Base-by-base conservation (phyloP, 2,329 filamentous ascomycete species). In the Didymellaceae sp. region DNA sequence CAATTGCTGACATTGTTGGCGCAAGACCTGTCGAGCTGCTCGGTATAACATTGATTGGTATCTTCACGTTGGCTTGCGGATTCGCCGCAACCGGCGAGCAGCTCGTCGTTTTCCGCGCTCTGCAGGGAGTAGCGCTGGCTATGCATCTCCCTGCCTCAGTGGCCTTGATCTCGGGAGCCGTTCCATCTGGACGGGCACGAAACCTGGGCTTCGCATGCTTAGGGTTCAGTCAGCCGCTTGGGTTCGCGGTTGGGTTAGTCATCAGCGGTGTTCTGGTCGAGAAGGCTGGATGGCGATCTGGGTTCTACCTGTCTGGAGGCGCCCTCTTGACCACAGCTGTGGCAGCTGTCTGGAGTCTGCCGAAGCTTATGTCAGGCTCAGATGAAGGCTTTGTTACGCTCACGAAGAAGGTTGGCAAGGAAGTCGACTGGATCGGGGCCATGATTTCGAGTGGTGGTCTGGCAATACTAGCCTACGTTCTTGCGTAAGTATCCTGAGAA, bases 1-100 rank as follows among this genome's bases (percentile, higher is more conserved):
- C 80, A 7, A 66, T 82, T 6, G 76, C 79, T 1, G 81, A 83
- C 58, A 74, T 80, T 0, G 67, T 82, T 1, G 81, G 81, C 1
- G 73, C 73, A 32, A 65, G 76, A 40, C 45, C 68, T 28, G 72
- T 80, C 25, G 75, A 80, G 34, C 64, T 81, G 1, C 46, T 72
- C 0, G 80, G 77, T 1, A 32, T 77, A 61, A 30, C 77, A 5
- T 59, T 79, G 1, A 66, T 77, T n/a, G 71, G 72, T 6, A 45
- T 69, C 8, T 77, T 77, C 45, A 77, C 75, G 6, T 60, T 79
- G n/a, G 74, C 72, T 2, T 78, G 76, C 57, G 77, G 78, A 0
- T 74, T 79, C 31, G 71, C 76, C 0, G 66, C 69, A 6, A 76
- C 74, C 0, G 79, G 78, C 21, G 73, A 76, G 24, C 74, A 75